phyloP scores from a whole-genome alignment of 2,329 filamentous ascomycete genomes.

The Gnomoniopsis sp. region DNA sequence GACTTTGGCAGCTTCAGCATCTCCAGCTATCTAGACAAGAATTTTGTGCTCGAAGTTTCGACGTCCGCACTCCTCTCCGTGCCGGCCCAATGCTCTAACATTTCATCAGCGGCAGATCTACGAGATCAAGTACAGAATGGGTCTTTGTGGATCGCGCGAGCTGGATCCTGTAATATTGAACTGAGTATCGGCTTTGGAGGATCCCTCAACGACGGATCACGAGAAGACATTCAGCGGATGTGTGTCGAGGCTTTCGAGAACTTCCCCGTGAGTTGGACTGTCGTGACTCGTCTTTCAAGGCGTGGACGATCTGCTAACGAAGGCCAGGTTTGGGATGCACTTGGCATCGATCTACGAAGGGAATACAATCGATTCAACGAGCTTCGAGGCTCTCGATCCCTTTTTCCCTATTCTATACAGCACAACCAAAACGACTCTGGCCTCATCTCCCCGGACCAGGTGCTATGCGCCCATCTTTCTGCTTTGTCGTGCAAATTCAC shows the following conservation, averaged over 20 bases:
- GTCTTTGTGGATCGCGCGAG: slow-evolving; percentile 12
- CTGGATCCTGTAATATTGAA: slow-evolving; percentile 9
- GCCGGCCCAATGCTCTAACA: neutral
- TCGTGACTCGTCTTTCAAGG: neutral
- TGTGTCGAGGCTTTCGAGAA: slow-evolving; percentile 1
- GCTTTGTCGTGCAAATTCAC: slow-evolving; percentile 4
- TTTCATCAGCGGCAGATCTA: slow-evolving; percentile 2
- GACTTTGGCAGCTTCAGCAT: slow-evolving; percentile 12
- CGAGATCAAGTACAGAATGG: slow-evolving; percentile 12
- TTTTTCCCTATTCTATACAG: slow-evolving; percentile 11
- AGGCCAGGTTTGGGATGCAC: slow-evolving; percentile 5
- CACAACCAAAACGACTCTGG: neutral
- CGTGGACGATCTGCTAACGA: neutral
- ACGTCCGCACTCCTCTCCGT: slow-evolving; percentile 2
- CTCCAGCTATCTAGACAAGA: slow-evolving; percentile 6
- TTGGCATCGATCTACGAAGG: slow-evolving; percentile 9
- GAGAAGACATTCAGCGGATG: neutral
- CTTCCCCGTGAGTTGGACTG: neutral
- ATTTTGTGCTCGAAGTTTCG: slow-evolving; percentile 4
- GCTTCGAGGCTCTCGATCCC: neutral
- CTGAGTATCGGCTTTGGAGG: slow-evolving; percentile 1
- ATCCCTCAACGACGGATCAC: neutral
- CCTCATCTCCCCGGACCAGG: slow-evolving; percentile 1
- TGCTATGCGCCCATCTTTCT: slow-evolving; percentile 8
- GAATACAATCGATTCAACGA: slow-evolving; percentile 6